These are phyloP conservation scores for Pestalotiopsis fici DNA, from an alignment of 2,329 filamentous ascomycete species.

Conservation along the genomic window DNA sequence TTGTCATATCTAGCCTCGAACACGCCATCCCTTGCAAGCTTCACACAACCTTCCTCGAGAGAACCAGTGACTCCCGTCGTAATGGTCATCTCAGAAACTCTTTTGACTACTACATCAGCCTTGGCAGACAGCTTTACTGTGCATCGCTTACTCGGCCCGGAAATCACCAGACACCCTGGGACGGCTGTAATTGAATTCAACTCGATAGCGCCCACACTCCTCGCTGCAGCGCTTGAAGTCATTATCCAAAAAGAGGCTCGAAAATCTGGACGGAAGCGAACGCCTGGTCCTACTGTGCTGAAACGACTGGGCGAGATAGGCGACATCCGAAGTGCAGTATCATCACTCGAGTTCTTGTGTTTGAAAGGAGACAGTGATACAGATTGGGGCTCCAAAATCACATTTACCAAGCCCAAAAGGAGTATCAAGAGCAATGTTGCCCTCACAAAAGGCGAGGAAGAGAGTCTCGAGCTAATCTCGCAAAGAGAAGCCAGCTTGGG, in stretches of 20 bases:
- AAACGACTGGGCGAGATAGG: conserved; percentile 82
- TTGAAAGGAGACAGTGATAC: conserved; percentile 75
- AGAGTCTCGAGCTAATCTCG: conserved; percentile 78
- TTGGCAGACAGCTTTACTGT: conserved; percentile 91
- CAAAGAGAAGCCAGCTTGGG: conserved; percentile 88
- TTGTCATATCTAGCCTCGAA: conserved; percentile 73
- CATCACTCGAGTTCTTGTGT: conserved; percentile 89
- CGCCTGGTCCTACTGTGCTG: conserved; percentile 77
- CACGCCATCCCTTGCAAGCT: conserved; percentile 55
- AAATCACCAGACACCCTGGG: conserved; percentile 79
- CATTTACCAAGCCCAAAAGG: conserved; percentile 70
- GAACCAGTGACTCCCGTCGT: conserved; percentile 71
- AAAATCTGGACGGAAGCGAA: conserved; percentile 72
- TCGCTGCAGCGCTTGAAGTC: conserved; percentile 80
- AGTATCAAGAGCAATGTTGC: conserved; percentile 54
- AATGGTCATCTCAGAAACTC: conserved; percentile 88
- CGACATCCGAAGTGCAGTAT: conserved; percentile 90
- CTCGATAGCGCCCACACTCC: conserved; percentile 80
- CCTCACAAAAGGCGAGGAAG: conserved; percentile 75
- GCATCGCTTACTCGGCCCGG: conserved; percentile 83
- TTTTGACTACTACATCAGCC: conserved; percentile 82
- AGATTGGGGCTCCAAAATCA: conserved; percentile 74
- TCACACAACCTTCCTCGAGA: conserved; percentile 39
- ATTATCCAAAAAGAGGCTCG: conserved; percentile 84
- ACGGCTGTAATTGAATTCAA: conserved; percentile 90